Base-by-base conservation (phyloP, 2,329 filamentous ascomycete species). In the Fusarium transvaalense region DNA sequence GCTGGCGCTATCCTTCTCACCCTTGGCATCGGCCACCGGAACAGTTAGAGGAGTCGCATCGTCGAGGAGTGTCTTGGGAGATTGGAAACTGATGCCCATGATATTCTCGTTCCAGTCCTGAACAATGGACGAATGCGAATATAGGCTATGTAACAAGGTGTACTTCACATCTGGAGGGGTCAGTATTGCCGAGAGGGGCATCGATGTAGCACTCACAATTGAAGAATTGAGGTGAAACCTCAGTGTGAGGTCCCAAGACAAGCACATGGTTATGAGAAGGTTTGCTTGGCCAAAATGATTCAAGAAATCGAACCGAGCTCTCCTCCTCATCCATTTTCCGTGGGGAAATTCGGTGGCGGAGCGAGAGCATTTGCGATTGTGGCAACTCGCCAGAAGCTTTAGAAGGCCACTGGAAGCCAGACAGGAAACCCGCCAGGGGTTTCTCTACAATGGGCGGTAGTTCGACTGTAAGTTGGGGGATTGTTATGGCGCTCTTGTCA, bases 401-500 rank as follows among this genome's bases (percentile, higher is more conserved):
- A 14, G 89, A 84, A 47, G 92, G 92, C 91, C 92, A 96, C 32
- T 83, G 80, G 68, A 93, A 92, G 1, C 74, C 77, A 46, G 87
- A 79, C 13, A 97, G 77, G 68, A 89, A 93, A 15, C 81, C 80
- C 52, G 87, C 83, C 7, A 92, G 87, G 4, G 88, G 83, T 5
- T 83, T 77, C 71, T 97, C 93, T 19, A 94, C 81, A 31, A 88
- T 81, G 29, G 87, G 82, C 1, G 94, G 93, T 10, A 99, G 83
- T 75, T 98, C 94, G 50, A 98, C 89, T 3, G 92, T 97, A 46
- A 99, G 82, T 65, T 91, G 89, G 5, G 94, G 94, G 3, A 86
- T 81, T 2, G 85, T 82, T 41, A 91, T 83, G 1, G 91, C 90
- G 46, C 88, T 85, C 76, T 94, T 95, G 76, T 97, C 93, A 7